These are phyloP conservation scores for Metschnikowia hibisci DNA, from an alignment of 805 yeast species.

Conservation along the genomic window DNA sequence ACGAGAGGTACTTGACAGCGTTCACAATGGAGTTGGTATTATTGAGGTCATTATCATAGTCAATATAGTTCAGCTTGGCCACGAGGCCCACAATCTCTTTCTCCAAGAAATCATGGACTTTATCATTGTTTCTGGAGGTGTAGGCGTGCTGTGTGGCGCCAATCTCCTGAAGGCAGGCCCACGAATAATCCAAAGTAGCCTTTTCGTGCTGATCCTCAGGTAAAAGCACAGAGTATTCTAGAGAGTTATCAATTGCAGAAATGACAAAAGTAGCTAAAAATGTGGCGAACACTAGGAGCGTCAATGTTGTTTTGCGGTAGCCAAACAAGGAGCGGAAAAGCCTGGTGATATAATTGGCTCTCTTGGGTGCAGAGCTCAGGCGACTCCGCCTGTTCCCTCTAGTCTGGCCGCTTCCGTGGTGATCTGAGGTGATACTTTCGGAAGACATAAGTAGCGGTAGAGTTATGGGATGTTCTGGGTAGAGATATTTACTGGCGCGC, in stretches of 20 bases:
- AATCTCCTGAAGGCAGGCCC: slow-evolving; percentile 71
- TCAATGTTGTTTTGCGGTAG: slow-evolving; percentile 69
- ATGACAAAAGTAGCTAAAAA: slow-evolving; percentile 39
- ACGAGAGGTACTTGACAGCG: slow-evolving; percentile 43
- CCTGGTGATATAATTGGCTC: slow-evolving; percentile 22
- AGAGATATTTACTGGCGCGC: slow-evolving; percentile 4
- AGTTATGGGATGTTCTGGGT: background rate
- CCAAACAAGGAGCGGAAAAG: slow-evolving; percentile 50
- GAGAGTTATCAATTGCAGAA: slow-evolving; percentile 36
- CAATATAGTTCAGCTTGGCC: slow-evolving; percentile 31
- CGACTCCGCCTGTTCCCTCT: background rate
- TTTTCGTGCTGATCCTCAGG: slow-evolving; percentile 42
- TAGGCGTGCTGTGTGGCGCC: slow-evolving; percentile 73
- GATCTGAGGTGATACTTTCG: slow-evolving; percentile 4
- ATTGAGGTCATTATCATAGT: slow-evolving; percentile 40
- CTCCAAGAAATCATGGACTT: slow-evolving; percentile 64
- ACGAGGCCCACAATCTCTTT: slow-evolving; percentile 32
- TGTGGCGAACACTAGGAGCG: slow-evolving; percentile 50
- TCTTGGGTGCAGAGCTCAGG: slow-evolving; percentile 1
- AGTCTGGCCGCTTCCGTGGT: background rate
- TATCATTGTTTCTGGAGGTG: slow-evolving; percentile 70
- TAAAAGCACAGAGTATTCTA: slow-evolving; percentile 35
- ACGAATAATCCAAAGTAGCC: slow-evolving; percentile 41
- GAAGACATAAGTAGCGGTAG: slow-evolving; percentile 3
- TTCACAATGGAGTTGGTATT: slow-evolving; percentile 47